Evolutionary conservation across 2,329 filamentous ascomycete species (phyloP).

Genomic region (Pezicula radicicola): DNA sequence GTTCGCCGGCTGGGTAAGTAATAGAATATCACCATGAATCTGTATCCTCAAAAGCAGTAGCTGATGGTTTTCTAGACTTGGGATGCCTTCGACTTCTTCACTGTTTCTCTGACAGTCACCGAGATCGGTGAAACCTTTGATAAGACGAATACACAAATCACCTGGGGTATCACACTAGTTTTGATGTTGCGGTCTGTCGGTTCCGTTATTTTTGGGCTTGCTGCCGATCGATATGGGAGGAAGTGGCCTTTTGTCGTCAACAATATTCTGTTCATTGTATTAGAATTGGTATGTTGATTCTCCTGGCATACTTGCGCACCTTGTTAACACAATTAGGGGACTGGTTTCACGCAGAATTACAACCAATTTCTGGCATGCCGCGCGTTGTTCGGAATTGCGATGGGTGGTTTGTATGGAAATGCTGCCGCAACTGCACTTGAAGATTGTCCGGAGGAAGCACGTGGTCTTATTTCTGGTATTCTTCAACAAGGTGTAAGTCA

Average conservation of each 20-base stretch:
- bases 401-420: constrained; percentile 80
- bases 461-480: constrained; percentile 79
- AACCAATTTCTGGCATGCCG: constrained; percentile 66
- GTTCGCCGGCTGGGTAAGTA: constrained; percentile 61
- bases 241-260: constrained; percentile 80
- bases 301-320: constrained; percentile 68
- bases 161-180: constrained; percentile 73
- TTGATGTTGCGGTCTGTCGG: constrained; percentile 73
- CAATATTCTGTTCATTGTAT: constrained; percentile 67
- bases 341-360: constrained; percentile 73
- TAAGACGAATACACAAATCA: constrained; percentile 62
- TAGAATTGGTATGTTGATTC: constrained; percentile 56
- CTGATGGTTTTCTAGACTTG: constrained; percentile 43
- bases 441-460: constrained; percentile 42
- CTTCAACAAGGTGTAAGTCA: constrained; percentile 64
- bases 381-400: constrained; percentile 74
- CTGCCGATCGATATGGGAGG: constrained; percentile 75
- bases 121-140: constrained; percentile 62
- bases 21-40: background rate
- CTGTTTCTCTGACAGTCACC: constrained; percentile 72
- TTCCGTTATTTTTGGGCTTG: constrained; percentile 72
- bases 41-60: background rate
- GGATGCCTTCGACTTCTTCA: constrained; percentile 82
- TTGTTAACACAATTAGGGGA: constrained; percentile 60
- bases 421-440: constrained; percentile 77